Conservation (phyloP, 2,329 filamentous ascomycete genomes). For the Cryphonectria japonica region DNA sequence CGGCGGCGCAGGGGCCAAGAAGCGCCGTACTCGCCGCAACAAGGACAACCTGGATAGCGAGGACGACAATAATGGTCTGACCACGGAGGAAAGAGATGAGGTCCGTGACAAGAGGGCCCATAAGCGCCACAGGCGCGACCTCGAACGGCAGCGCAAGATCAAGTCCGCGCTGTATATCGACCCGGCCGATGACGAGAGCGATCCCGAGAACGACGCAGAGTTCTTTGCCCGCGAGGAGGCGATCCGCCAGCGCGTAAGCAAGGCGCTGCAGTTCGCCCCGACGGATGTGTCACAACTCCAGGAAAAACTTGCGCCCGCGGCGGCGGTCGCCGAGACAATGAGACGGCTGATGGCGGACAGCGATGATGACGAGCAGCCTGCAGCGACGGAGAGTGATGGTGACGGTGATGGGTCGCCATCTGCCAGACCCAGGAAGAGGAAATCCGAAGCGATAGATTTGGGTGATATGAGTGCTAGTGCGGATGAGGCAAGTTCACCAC, state of each 20-base stretch:
- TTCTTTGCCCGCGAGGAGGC: conserved; percentile 80
- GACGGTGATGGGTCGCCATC: conserved; percentile 15
- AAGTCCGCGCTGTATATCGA: conserved; percentile 85
- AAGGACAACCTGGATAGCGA: conserved; percentile 45
- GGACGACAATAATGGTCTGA: conserved; percentile 49
- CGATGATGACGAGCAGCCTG: conserved; percentile 29
- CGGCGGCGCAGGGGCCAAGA: conserved; percentile 61
- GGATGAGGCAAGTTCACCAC: conserved; percentile 31
- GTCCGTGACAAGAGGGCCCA: conserved; percentile 21
- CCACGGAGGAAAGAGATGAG: conserved; percentile 59
- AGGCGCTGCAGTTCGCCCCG: conserved; percentile 37
- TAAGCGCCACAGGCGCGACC: conserved; percentile 65
- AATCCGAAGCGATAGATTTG: conserved; percentile 33
- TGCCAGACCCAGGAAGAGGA: conserved; percentile 38
- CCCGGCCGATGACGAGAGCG: conserved; percentile 86
- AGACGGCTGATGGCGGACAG: conserved; percentile 32
- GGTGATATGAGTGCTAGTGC: conserved; percentile 39
- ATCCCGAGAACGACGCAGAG: conserved; percentile 69
- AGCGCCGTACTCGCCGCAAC: conserved; percentile 56
- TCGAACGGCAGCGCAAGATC: conserved; percentile 77
- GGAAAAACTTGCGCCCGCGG: conserved; percentile 22
- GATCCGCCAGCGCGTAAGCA: conserved; percentile 58
- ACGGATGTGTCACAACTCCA: conserved; percentile 24
- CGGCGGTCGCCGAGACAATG: conserved; percentile 31
- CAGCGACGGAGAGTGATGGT: background rate